A percentile compares a stretch with the other conserved stretches of the same genome.
phyloP scores from a whole-genome alignment of 495 filamentous ascomycete species.

The Penicillium verhagenii region DNA sequence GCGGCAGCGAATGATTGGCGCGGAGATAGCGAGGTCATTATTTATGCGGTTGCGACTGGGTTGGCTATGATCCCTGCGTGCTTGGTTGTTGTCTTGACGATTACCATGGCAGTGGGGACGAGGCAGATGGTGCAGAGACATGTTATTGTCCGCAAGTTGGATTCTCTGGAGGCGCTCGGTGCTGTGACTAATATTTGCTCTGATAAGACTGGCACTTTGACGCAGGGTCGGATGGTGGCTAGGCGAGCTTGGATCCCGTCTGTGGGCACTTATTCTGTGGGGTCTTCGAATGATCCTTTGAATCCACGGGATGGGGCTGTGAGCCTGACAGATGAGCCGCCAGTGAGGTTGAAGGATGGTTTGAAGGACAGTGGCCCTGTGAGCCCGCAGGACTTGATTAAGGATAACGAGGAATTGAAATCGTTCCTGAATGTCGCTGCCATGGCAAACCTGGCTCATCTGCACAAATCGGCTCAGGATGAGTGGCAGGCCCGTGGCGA shows the following conservation, averaged over 20 bases:
- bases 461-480: slow-evolving; percentile 45
- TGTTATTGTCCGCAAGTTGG: slow-evolving; percentile 66
- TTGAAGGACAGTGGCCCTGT: slow-evolving; percentile 23
- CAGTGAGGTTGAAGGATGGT: slow-evolving; percentile 32
- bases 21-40: slow-evolving; percentile 60
- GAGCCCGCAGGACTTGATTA: slow-evolving; percentile 35
- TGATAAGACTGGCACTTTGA: slow-evolving; percentile 71
- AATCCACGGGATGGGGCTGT: slow-evolving; percentile 57
- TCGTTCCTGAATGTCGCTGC: slow-evolving; percentile 60
- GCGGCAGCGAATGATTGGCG: slow-evolving; percentile 61
- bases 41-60: slow-evolving; percentile 71
- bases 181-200: slow-evolving; percentile 72
- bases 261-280: slow-evolving; percentile 59
- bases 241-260: slow-evolving; percentile 78
- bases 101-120: slow-evolving; percentile 71
- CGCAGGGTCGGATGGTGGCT: slow-evolving; percentile 76
- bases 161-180: slow-evolving; percentile 66
- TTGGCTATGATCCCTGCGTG: slow-evolving; percentile 72
- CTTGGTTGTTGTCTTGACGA: slow-evolving; percentile 72
- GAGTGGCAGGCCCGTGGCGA: slow-evolving; percentile 64
- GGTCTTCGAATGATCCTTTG: slow-evolving; percentile 52
- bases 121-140: slow-evolving; percentile 69
- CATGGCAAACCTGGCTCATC: slow-evolving; percentile 64
- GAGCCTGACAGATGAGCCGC: slow-evolving; percentile 35
- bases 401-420: slow-evolving; percentile 41